A percentile compares a stretch with the other conserved stretches of the same genome.
These are phyloP conservation scores for Pyrrhoderma noxium DNA, from an alignment of 1,284 basidiomycete genomes.

Conservation along the genomic window DNA sequence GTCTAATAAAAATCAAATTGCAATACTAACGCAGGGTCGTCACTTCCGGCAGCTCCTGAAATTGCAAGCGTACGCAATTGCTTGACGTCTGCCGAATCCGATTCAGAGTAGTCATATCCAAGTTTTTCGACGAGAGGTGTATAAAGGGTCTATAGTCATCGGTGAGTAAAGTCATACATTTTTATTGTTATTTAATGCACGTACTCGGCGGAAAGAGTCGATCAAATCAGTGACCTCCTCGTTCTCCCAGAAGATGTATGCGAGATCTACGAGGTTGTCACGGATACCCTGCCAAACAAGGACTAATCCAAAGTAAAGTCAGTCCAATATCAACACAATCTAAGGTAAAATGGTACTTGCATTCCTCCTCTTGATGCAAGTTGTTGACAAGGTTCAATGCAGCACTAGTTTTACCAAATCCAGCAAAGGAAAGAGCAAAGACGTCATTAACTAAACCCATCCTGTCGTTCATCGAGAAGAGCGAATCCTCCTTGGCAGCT, in stretches of 20 bases:
- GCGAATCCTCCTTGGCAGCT: slow-evolving; percentile 56
- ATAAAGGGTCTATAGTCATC: slow-evolving; percentile 52
- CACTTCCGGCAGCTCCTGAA: slow-evolving; percentile 53
- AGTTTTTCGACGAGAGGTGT: slow-evolving; percentile 73
- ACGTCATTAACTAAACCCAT: slow-evolving; percentile 82
- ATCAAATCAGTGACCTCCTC: slow-evolving; percentile 52
- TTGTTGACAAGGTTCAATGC: slow-evolving; percentile 67
- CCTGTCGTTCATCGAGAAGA: slow-evolving; percentile 79
- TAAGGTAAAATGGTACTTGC: slow-evolving; percentile 35
- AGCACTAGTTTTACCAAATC: slow-evolving; percentile 70
- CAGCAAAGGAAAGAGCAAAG: slow-evolving; percentile 75
- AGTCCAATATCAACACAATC: background rate
- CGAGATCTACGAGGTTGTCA: slow-evolving; percentile 47
- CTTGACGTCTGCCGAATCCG: slow-evolving; percentile 67
- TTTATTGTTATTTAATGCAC: slow-evolving; percentile 23
- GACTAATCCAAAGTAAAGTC: slow-evolving; percentile 33
- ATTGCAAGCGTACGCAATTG: slow-evolving; percentile 79
- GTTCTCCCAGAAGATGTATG: slow-evolving; percentile 85
- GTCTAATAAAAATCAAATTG: background rate
- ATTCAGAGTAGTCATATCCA: slow-evolving; percentile 68
- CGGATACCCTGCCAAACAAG: slow-evolving; percentile 70
- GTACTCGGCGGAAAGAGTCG: slow-evolving; percentile 56
- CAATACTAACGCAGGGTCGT: slow-evolving; percentile 48
- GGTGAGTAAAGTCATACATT: background rate
- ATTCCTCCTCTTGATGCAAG: slow-evolving; percentile 69